These are phyloP conservation scores for Sporothrix sp. DNA, from an alignment of 2,329 filamentous ascomycete species.

Conservation along the genomic window DNA sequence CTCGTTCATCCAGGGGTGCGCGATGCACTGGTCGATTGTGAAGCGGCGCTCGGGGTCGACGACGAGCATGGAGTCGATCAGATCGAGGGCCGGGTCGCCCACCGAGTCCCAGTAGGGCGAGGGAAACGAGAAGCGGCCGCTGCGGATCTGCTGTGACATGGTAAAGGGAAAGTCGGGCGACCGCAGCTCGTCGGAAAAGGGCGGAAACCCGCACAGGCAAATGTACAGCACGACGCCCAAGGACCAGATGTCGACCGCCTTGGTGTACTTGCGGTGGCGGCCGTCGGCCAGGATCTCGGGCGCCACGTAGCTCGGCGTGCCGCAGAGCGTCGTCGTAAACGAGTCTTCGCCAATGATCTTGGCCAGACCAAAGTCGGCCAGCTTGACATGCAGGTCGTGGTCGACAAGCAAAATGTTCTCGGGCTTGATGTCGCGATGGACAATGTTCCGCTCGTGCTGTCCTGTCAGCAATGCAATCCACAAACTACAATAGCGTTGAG, in stretches of 20 bases:
- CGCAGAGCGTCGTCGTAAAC: conserved; percentile 91
- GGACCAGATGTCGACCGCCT: conserved; percentile 93
- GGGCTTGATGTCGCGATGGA: conserved; percentile 95
- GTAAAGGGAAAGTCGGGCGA: conserved; percentile 73
- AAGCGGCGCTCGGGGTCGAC: conserved; percentile 77
- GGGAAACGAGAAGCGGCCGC: conserved; percentile 84
- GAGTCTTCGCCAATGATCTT: conserved; percentile 99
- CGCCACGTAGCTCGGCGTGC: conserved; percentile 94
- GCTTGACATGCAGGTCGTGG: conserved; percentile 74
- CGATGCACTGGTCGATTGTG: conserved; percentile 80
- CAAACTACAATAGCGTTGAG: background rate
- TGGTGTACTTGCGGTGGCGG: conserved; percentile 78
- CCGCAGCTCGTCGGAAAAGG: conserved; percentile 90
- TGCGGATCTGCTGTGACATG: conserved; percentile 80
- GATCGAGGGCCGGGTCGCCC: conserved; percentile 75
- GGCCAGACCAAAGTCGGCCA: conserved; percentile 92
- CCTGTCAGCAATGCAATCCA: background rate
- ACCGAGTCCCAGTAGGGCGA: conserved; percentile 93
- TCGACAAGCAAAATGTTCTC: conserved; percentile 90
- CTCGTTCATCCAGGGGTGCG: conserved; percentile 80
- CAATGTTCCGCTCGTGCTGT: conserved; percentile 95
- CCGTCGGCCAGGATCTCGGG: conserved; percentile 85
- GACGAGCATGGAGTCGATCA: conserved; percentile 91
- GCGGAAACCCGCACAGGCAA: conserved; percentile 90
- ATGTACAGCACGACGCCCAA: conserved; percentile 97